Evolutionary conservation across 768 basidiomycete species (phyloP).

Genomic region (Pleurotus eryngii): DNA sequence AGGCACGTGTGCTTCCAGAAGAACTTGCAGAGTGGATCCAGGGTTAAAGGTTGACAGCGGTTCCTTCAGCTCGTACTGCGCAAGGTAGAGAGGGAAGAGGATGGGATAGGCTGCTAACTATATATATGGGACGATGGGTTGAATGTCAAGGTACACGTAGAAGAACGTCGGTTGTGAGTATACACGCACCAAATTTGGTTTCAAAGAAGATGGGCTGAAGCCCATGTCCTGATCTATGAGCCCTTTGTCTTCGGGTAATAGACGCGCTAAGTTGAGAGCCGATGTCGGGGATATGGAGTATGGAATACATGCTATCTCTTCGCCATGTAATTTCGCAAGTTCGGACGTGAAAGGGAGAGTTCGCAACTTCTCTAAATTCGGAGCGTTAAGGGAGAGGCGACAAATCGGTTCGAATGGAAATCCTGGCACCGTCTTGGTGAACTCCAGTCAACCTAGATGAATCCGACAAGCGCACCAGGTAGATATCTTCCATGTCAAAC

Average conservation of each 20-base stretch:
- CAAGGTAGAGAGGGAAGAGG: slow-evolving; percentile 61
- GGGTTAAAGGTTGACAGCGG: slow-evolving; percentile 5
- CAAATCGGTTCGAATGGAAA: slow-evolving; percentile 45
- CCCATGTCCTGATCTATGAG: slow-evolving; percentile 33
- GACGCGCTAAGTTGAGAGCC: slow-evolving; percentile 29
- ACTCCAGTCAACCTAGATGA: neutral
- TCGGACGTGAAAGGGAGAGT: slow-evolving; percentile 47
- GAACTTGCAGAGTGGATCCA: slow-evolving; percentile 16
- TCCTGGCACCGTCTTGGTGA: slow-evolving; percentile 27
- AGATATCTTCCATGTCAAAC: slow-evolving; percentile 31
- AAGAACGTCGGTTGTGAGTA: too few species aligned
- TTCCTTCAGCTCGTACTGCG: slow-evolving; percentile 38
- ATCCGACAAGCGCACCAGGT: slow-evolving; percentile 30
- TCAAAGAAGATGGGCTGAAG: slow-evolving; percentile 41
- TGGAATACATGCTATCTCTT: slow-evolving; percentile 53
- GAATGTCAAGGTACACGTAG: too few species aligned
- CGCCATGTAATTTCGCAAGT: slow-evolving; percentile 43
- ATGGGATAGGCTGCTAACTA: slow-evolving; percentile 62
- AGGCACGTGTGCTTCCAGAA: slow-evolving; percentile 30
- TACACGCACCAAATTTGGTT: slow-evolving; percentile 40
- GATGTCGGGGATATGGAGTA: slow-evolving; percentile 54
- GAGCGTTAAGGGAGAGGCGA: slow-evolving; percentile 34
- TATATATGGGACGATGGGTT: neutral
- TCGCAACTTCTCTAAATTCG: slow-evolving; percentile 18
- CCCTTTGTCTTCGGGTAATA: slow-evolving; percentile 32